Evolutionary conservation across 2,329 filamentous ascomycete genomes (phyloP), one percentile per base, ranked within the genome.

Genomic region (Fulvia fulva): DNA sequence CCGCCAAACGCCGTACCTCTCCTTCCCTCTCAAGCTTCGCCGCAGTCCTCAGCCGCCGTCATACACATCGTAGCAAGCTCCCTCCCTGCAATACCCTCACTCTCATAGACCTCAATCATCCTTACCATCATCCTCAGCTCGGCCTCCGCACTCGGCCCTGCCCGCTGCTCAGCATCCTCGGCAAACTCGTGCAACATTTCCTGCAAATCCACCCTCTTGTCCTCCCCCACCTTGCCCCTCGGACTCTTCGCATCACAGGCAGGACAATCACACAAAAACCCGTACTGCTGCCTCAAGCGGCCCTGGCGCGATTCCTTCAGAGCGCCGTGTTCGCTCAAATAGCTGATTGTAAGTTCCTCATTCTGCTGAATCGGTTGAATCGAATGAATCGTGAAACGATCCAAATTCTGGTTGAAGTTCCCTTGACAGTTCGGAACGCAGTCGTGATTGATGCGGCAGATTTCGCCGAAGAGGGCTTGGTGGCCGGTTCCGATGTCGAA

Each of bases 301-400:
- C 53, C 49, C 46, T 60, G 60, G 5, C 65, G 62, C 25, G 45
- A 43, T 16, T 61, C 53, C 26, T 56, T 61, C n/a, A 61, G 45
- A 2, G 63, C 63, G n/a, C 62, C 63, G 30, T 58, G 55, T 37
- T 74, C 65, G 14, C 46, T 32, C 3, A 65, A 45, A 58, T 75
- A 76, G 50, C 56, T 66, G 61, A 76, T 70, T 11, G 70, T 74
- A 56, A 75, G 74, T 56, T 76, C 73, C 55, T 74, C 69, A n/a
- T 69, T 72, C 45, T 71, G 61, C 2, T 60, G 47, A 21, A 76
- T 75, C 16, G 73, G 64, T 62, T 66, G 67, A 53, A 72, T 37
- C 52, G 74, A 70, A 64, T 75, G 69, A 1, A 76, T 60, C 12
- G 63, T 62, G 49, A 64, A 64, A 9, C 47, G n/a, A 19, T 56